Conservation (phyloP, 257 asterid genomes). For the Solanum rostratum region DNA sequence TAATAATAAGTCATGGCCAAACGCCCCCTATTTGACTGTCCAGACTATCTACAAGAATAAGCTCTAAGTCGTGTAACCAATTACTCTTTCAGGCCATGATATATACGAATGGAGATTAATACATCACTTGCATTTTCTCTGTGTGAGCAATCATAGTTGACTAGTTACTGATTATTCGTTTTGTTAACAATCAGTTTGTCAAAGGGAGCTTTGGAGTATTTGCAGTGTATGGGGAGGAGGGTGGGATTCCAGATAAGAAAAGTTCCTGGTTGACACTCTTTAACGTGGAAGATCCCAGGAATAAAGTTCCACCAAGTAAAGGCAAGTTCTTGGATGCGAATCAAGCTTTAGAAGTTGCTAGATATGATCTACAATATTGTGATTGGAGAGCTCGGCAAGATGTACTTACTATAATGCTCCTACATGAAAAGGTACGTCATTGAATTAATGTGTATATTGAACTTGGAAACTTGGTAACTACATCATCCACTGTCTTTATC, state of each 20-base stretch:
- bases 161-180: neutral
- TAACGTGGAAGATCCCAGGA: constrained; percentile 85
- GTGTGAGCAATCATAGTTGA: neutral
- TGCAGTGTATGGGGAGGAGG: constrained; percentile 68
- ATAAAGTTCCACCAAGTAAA: constrained; percentile 58
- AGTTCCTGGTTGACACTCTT: constrained; percentile 61
- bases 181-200: constrained; percentile 34
- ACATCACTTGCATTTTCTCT: neutral
- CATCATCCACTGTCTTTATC: neutral
- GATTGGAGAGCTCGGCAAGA: constrained; percentile 99
- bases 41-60: neutral
- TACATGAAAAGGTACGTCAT: constrained; percentile 76
- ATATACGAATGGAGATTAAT: neutral
- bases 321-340: constrained; percentile 66
- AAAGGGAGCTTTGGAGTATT: constrained; percentile 61
- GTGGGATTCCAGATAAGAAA: constrained; percentile 42
- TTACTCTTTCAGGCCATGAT: neutral
- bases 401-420: constrained; percentile 84
- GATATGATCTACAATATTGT: constrained; percentile 77
- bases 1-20: too few relatives aligned
- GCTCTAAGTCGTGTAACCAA: neutral
- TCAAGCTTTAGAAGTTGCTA: constrained; percentile 81
- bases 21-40: neutral
- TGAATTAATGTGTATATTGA: neutral
- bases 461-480: neutral